Evolutionary conservation across 176 grass and related monocot genomes (phyloP).

Genomic region (Cymbopogon citratus): DNA sequence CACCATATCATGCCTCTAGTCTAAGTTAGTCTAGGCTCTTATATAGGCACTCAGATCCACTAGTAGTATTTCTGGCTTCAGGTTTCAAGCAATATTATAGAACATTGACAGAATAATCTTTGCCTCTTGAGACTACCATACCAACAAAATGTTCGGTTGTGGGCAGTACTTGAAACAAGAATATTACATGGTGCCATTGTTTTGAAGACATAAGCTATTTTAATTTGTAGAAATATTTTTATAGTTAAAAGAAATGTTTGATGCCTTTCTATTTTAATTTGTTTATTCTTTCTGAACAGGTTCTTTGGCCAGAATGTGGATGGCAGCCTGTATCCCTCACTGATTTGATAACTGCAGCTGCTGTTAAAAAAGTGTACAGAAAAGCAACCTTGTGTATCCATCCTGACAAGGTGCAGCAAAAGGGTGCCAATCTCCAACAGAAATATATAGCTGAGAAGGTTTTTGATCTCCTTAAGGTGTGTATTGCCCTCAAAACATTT

Average conservation of each 20-base stretch:
- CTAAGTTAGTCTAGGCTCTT: not conserved
- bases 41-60: not conserved
- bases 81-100: not conserved
- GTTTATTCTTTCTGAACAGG: constrained; percentile 38
- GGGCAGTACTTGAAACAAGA: not conserved
- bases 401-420: constrained; percentile 84
- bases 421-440: constrained; percentile 72
- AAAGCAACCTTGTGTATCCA: constrained; percentile 82
- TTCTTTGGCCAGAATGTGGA: constrained; percentile 86
- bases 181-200: not conserved
- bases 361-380: constrained; percentile 70
- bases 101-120: not conserved
- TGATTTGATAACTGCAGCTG: constrained; percentile 62
- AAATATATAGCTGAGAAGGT: constrained; percentile 82
- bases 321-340: constrained; percentile 81
- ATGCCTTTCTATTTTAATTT: not conserved
- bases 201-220: not conserved
- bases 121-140: not conserved
- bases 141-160: not conserved
- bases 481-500: constrained; percentile 8
- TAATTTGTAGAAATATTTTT: not conserved
- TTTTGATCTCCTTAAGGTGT: constrained; percentile 87
- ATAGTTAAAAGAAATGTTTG: not conserved
- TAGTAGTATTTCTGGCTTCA: not conserved
- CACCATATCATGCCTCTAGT: not conserved